Percentiles rank a stretch among this genome's conserved stretches.
Conservation (phyloP, 305 asterid genomes). For the Fraxinus platypoda region DNA sequence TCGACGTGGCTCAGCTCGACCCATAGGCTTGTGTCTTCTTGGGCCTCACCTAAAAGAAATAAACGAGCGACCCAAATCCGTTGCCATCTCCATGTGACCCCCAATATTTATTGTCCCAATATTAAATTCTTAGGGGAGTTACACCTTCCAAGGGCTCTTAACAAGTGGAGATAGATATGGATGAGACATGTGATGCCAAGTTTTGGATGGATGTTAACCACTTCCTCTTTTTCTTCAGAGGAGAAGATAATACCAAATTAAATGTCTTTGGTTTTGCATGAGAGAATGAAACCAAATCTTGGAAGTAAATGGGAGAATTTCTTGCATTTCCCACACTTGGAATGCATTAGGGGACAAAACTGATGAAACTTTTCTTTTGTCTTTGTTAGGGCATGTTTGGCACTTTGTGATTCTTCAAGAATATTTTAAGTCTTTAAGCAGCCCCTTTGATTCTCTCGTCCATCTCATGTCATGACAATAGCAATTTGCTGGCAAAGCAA, state of each 20-base stretch:
- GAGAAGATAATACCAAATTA: conserved; percentile 21
- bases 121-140: background rate
- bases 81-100: too few species aligned
- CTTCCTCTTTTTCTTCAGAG: background rate
- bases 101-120: too few species aligned
- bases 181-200: background rate
- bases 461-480: conserved; percentile 37
- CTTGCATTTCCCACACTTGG: conserved; percentile 29
- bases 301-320: conserved; percentile 15
- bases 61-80: too few species aligned
- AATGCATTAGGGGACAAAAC: conserved; percentile 28
- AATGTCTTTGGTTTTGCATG: conserved; percentile 17
- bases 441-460: conserved; percentile 35
- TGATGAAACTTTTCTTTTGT: conserved; percentile 29
- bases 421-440: conserved; percentile 18
- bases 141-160: background rate
- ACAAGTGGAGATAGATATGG: background rate
- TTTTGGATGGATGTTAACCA: background rate
- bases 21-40: too few species aligned
- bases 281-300: conserved; percentile 22
- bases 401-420: conserved; percentile 19
- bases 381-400: conserved; percentile 48
- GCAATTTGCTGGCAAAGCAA: background rate
- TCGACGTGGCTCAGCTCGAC: too few species aligned
- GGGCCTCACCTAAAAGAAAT: too few species aligned